Evolutionary conservation across 2,329 filamentous ascomycete species (phyloP).

Genomic region (Xylariales sp.): DNA sequence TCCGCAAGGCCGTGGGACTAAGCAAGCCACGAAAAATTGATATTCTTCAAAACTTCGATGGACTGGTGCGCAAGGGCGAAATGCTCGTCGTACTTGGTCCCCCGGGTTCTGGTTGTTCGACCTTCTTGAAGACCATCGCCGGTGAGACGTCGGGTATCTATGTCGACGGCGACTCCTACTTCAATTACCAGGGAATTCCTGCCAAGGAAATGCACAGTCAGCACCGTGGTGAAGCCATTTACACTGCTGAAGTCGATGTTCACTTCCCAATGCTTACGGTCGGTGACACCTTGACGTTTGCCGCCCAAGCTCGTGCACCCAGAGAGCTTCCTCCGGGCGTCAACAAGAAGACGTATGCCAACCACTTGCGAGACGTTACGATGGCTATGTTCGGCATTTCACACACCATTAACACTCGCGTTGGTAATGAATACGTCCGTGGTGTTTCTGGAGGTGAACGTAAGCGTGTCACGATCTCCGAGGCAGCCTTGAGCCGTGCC

Average conservation of each 20-base stretch:
- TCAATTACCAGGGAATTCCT: slow-evolving; percentile 72
- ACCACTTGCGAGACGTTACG: slow-evolving; percentile 62
- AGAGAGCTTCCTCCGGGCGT: slow-evolving; percentile 53
- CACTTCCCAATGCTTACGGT: slow-evolving; percentile 74
- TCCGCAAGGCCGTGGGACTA: slow-evolving; percentile 46
- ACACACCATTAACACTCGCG: slow-evolving; percentile 66
- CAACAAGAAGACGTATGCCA: slow-evolving; percentile 45
- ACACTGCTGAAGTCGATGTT: slow-evolving; percentile 77
- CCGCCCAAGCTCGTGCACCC: slow-evolving; percentile 63
- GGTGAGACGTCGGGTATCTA: slow-evolving; percentile 76
- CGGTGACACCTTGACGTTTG: slow-evolving; percentile 73
- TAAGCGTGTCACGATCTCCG: slow-evolving; percentile 58
- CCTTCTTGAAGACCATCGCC: slow-evolving; percentile 76
- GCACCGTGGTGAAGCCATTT: slow-evolving; percentile 79
- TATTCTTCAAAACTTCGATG: slow-evolving; percentile 44
- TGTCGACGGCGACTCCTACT: slow-evolving; percentile 61
- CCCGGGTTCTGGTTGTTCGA: slow-evolving; percentile 69
- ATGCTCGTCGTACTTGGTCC: slow-evolving; percentile 52
- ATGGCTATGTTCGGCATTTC: slow-evolving; percentile 70
- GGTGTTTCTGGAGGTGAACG: slow-evolving; percentile 70
- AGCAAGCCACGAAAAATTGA: slow-evolving; percentile 34
- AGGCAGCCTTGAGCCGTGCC: slow-evolving; percentile 49
- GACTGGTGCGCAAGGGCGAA: slow-evolving; percentile 46
- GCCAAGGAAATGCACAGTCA: slow-evolving; percentile 69
- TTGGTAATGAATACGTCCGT: slow-evolving; percentile 69